phyloP scores from a whole-genome alignment of 345 rosid genomes.

The Lepidium didymum region DNA sequence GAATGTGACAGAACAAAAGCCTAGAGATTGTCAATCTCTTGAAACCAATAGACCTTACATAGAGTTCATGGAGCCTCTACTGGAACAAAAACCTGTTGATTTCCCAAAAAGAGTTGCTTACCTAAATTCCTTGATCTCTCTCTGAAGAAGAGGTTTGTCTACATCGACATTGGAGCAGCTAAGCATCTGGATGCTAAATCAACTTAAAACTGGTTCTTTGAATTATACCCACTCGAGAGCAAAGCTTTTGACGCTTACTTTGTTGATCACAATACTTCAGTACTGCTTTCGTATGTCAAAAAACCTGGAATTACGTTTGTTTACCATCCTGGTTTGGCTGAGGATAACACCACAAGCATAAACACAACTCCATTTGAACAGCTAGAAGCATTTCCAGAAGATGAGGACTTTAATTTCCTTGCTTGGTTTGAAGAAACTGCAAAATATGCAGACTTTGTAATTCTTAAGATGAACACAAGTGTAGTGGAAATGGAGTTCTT shows the following conservation, averaged over 20 bases:
- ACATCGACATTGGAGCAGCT: slow-evolving; percentile 59
- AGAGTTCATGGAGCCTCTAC: slow-evolving; percentile 49
- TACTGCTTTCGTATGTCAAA: slow-evolving; percentile 51
- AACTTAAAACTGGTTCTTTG: slow-evolving; percentile 44
- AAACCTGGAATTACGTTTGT: slow-evolving; percentile 63
- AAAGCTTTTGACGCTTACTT: slow-evolving; percentile 53
- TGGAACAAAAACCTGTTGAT: slow-evolving; percentile 32
- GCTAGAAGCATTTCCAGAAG: slow-evolving; percentile 41
- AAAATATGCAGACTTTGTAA: slow-evolving; percentile 51
- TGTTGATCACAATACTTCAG: slow-evolving; percentile 73
- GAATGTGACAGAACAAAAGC: slow-evolving; percentile 12
- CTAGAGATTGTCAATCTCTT: slow-evolving; percentile 47
- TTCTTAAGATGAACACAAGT: slow-evolving; percentile 64
- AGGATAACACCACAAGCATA: slow-evolving; percentile 8
- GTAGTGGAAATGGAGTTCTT: slow-evolving; percentile 50
- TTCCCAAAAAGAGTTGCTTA: slow-evolving; percentile 36
- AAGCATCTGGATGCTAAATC: slow-evolving; percentile 33
- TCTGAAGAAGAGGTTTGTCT: slow-evolving; percentile 39
- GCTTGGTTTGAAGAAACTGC: slow-evolving; percentile 70
- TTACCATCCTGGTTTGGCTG: slow-evolving; percentile 67
- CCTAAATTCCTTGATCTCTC: slow-evolving; percentile 45
- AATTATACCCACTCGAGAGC: slow-evolving; percentile 51
- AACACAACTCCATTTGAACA: slow-evolving; percentile 24
- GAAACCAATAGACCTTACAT: slow-evolving; percentile 37
- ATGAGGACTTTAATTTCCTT: slow-evolving; percentile 54